phyloP scores from a whole-genome alignment of 208 protist genomes.

The Leishmania gerbilli region DNA sequence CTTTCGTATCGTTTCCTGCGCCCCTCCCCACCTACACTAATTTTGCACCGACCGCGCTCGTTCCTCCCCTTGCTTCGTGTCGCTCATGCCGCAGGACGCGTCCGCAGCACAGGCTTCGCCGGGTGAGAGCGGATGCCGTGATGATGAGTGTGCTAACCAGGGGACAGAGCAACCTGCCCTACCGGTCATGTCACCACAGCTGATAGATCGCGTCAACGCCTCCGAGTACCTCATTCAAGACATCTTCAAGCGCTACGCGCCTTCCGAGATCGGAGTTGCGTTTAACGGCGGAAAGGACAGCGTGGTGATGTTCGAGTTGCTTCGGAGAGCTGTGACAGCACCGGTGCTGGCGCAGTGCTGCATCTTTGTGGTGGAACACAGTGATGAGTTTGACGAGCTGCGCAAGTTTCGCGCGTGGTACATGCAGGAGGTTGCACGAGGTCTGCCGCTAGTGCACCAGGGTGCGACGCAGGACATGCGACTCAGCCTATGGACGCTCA shows the following conservation, averaged over 20 bases:
- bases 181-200: constrained; percentile 2
- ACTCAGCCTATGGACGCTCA: constrained; percentile 55
- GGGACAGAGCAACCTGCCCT: neutral
- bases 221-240: constrained; percentile 47
- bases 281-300: constrained; percentile 94
- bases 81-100: neutral
- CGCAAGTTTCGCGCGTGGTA: constrained; percentile 60
- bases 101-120: neutral
- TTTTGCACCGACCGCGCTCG: neutral
- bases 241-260: constrained; percentile 32
- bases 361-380: constrained; percentile 63
- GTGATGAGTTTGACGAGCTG: constrained; percentile 81
- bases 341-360: constrained; percentile 44
- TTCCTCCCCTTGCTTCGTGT: neutral
- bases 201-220: constrained; percentile 6
- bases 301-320: constrained; percentile 84
- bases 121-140: neutral
- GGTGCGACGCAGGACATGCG: constrained; percentile 39
- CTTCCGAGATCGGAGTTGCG: constrained; percentile 72
- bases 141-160: neutral
- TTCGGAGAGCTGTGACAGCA: constrained; percentile 42
- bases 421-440: constrained; percentile 32
- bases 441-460: constrained; percentile 38
- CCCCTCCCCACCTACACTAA: neutral
- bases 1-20: neutral